phyloP scores from a whole-genome alignment of 805 yeast species.

The Candida easanensis region DNA sequence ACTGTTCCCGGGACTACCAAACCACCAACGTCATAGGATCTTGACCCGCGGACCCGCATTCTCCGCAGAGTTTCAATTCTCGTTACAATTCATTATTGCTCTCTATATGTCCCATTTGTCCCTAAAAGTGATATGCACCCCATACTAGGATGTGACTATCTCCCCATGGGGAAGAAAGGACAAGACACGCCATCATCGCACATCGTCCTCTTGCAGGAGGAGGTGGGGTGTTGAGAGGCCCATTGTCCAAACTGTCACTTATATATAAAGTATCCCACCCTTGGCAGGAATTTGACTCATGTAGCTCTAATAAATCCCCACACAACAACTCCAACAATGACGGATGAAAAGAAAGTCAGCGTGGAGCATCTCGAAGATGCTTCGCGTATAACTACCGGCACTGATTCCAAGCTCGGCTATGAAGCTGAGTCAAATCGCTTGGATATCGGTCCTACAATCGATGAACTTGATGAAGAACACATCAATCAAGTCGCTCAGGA shows the following conservation, averaged over 20 bases:
- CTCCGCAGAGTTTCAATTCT: background rate
- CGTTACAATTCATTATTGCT: background rate
- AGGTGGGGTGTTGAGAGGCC: too few relatives aligned
- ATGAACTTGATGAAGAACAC: conserved; percentile 15
- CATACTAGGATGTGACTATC: too few relatives aligned
- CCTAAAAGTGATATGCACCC: too few relatives aligned
- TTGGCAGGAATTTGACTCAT: background rate
- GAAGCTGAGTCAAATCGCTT: background rate
- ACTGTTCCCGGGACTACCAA: too few relatives aligned
- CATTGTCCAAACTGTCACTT: too few relatives aligned
- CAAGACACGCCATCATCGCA: too few relatives aligned
- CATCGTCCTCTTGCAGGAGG: too few relatives aligned
- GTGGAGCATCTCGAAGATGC: conserved; percentile 18
- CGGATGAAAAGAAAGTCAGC: conserved; percentile 13
- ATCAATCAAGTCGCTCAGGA: conserved; percentile 15
- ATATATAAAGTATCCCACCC: too few relatives aligned
- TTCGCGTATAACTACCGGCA: conserved; percentile 11
- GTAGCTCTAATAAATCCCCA: background rate
- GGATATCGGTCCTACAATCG: conserved; percentile 9
- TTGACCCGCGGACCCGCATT: too few relatives aligned
- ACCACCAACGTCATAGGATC: too few relatives aligned
- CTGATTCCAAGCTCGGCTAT: conserved; percentile 1
- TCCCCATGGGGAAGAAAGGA: too few relatives aligned
- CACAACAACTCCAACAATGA: background rate
- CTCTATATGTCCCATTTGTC: too few relatives aligned